phyloP scores from a whole-genome alignment of 2,329 filamentous ascomycete genomes.

The Neocucurbitaria cava region DNA sequence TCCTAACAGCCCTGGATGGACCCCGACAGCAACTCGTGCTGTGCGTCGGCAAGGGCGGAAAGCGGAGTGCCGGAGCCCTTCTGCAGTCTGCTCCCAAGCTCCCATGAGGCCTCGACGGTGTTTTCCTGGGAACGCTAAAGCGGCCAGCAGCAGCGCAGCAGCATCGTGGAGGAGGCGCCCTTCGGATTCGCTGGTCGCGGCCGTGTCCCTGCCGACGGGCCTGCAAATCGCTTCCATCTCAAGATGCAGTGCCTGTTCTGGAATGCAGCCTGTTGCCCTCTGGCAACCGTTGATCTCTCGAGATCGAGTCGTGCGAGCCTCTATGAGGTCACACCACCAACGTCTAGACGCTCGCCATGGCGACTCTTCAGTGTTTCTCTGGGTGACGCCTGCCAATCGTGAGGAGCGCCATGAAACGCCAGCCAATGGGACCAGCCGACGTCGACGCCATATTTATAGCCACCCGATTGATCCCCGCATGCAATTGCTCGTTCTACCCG shows the following conservation, averaged over 20 bases:
- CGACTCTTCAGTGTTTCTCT: slow-evolving; percentile 8
- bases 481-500: slow-evolving; percentile 10
- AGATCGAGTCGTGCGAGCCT: background rate
- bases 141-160: slow-evolving; percentile 13
- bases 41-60: slow-evolving; percentile 32
- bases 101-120: background rate
- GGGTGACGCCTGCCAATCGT: slow-evolving; percentile 12
- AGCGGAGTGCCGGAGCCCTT: slow-evolving; percentile 7
- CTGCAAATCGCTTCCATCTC: slow-evolving; percentile 29
- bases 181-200: slow-evolving; percentile 16
- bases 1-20: slow-evolving; percentile 11
- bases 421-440: slow-evolving; percentile 5
- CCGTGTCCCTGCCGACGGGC: slow-evolving; percentile 22
- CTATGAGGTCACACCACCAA: slow-evolving; percentile 9
- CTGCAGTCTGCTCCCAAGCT: too few relatives aligned
- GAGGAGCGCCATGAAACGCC: background rate
- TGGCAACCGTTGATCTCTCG: slow-evolving; percentile 1
- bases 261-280: slow-evolving; percentile 21
- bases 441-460: slow-evolving; percentile 14
- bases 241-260: slow-evolving; percentile 25
- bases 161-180: slow-evolving; percentile 9
- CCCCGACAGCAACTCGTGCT: slow-evolving; percentile 16
- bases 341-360: slow-evolving; percentile 13
- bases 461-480: slow-evolving; percentile 3
- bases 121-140: slow-evolving; percentile 13